A percentile compares a stretch with the other conserved stretches of the same genome.
Evolutionary conservation across 164 flowering plant genomes (phyloP).

Genomic region (Liquidambar formosana): DNA sequence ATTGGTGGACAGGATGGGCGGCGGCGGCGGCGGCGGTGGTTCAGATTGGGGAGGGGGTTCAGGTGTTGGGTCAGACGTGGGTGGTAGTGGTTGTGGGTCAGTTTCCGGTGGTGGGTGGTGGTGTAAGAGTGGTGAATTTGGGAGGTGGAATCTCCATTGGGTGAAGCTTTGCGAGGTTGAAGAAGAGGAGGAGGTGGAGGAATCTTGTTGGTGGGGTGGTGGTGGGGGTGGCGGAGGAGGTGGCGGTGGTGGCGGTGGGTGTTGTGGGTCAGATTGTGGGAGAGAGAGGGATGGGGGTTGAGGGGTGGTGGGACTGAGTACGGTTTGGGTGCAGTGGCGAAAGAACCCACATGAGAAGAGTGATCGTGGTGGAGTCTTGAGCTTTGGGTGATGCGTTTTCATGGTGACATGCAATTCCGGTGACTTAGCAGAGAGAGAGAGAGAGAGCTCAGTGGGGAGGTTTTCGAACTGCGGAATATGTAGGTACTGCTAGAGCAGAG

Average conservation of each 20-base stretch:
- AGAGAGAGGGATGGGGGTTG: constrained; percentile 25
- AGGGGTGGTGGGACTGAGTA: constrained; percentile 64
- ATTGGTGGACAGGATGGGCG: constrained; percentile 19
- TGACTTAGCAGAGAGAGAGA: too few relatives aligned
- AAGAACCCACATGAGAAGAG: constrained; percentile 83
- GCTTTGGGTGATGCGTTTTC: constrained; percentile 67
- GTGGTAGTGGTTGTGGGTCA: constrained; percentile 7
- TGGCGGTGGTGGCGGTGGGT: constrained; percentile 13
- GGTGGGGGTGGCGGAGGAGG: constrained; percentile 20
- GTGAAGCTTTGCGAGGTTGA: constrained; percentile 92
- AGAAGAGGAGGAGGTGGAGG: constrained; percentile 65
- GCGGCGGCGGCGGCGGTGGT: constrained; percentile 22
- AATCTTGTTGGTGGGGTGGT: constrained; percentile 30
- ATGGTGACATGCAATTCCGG: constrained; percentile 30
- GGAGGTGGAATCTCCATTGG: constrained; percentile 73
- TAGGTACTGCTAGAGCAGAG: too few relatives aligned
- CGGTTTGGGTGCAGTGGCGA: constrained; percentile 72
- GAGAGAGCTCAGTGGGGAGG: too few relatives aligned
- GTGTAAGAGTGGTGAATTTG: constrained; percentile 35
- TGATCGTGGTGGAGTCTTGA: constrained; percentile 58
- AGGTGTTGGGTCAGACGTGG: constrained; percentile 11
- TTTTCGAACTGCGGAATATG: too few relatives aligned
- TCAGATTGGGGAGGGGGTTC: neutral
- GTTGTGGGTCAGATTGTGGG: constrained; percentile 15
- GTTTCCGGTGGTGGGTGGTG: constrained; percentile 20